phyloP scores from a whole-genome alignment of 164 flowering plant genomes.

The Cinnamomum chago region DNA sequence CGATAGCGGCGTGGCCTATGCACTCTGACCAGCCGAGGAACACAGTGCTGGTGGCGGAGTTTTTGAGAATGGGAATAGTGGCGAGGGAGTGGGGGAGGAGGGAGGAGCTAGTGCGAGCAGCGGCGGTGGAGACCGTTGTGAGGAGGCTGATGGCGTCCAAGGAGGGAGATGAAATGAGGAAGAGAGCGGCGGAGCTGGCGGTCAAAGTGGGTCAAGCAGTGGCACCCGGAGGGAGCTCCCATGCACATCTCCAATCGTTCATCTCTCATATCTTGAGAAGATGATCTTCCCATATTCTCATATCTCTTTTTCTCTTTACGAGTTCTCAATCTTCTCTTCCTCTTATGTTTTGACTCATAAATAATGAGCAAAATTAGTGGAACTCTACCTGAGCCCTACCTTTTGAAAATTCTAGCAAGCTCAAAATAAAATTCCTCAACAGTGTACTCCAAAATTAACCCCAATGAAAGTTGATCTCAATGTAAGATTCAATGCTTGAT shows the following conservation, averaged over 20 bases:
- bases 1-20: constrained; percentile 71
- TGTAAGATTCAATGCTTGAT: too few relatives aligned
- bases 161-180: constrained; percentile 11
- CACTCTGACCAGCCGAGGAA: constrained; percentile 76
- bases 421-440: too few relatives aligned
- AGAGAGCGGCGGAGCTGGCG: constrained; percentile 1
- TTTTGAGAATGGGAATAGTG: constrained; percentile 38
- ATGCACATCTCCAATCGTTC: not conserved
- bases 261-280: not conserved
- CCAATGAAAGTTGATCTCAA: too few relatives aligned
- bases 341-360: too few relatives aligned
- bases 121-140: not conserved
- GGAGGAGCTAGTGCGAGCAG: constrained; percentile 13
- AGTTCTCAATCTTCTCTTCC: too few relatives aligned
- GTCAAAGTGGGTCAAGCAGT: not conserved
- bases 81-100: constrained; percentile 38
- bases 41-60: constrained; percentile 31
- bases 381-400: too few relatives aligned
- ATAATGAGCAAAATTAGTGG: too few relatives aligned
- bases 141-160: constrained; percentile 13
- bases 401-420: too few relatives aligned
- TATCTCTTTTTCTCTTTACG: too few relatives aligned
- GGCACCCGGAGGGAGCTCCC: not conserved
- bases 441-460: too few relatives aligned
- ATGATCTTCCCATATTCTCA: not conserved